Evolutionary conservation across 2,329 filamentous ascomycete genomes (phyloP).

Genomic region (Stachybotrys chartarum): DNA sequence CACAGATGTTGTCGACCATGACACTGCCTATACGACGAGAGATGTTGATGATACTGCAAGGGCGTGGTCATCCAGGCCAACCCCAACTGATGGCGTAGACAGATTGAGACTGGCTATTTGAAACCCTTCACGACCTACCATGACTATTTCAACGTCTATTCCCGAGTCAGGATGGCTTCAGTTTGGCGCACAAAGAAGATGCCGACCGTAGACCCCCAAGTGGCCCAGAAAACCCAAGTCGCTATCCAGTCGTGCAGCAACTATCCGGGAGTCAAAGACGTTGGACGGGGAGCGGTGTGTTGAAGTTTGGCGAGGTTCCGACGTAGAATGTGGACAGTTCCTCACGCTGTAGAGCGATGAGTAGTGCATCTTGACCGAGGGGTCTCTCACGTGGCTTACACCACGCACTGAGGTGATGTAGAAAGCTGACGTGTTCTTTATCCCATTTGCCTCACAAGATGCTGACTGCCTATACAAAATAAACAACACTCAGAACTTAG

Average conservation of each 20-base stretch:
- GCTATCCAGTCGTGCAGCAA: slow-evolving; percentile 68
- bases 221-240: slow-evolving; percentile 46
- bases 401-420: no score
- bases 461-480: no score
- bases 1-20: slow-evolving; percentile 41
- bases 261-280: slow-evolving; percentile 28
- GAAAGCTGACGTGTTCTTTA: no score
- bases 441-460: no score
- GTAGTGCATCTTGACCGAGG: no score
- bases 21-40: slow-evolving; percentile 59
- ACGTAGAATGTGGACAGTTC: background rate
- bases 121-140: slow-evolving; percentile 58
- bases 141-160: slow-evolving; percentile 64
- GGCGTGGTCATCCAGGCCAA: slow-evolving; percentile 24
- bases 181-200: slow-evolving; percentile 65
- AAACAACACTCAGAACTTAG: no score
- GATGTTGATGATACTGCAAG: slow-evolving; percentile 73
- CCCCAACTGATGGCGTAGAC: background rate
- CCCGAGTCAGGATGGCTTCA: slow-evolving; percentile 52
- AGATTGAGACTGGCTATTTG: slow-evolving; percentile 59
- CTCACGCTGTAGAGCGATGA: no score
- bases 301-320: background rate
- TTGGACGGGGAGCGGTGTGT: background rate
- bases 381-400: no score
- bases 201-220: slow-evolving; percentile 47